Conservation (phyloP, 2,329 filamentous ascomycete species). For the Pseudodiploospora longispora region DNA sequence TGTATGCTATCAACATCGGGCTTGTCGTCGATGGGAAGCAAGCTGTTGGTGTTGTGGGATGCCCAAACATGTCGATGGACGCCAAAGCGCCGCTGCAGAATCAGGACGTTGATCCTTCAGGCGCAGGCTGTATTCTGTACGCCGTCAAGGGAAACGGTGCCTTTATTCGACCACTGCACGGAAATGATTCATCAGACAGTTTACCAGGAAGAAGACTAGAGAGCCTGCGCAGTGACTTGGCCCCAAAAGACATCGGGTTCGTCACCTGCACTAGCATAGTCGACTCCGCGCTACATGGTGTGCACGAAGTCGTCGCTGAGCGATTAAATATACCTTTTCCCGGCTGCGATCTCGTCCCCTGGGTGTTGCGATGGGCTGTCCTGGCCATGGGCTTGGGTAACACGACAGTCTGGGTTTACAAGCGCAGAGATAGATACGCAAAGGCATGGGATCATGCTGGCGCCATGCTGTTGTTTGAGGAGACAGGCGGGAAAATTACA, state of each 20-base stretch:
- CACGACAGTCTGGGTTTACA: constrained; percentile 50
- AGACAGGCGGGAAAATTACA: constrained; percentile 46
- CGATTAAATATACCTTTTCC: constrained; percentile 35
- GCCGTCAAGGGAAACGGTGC: constrained; percentile 41
- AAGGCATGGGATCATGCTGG: constrained; percentile 56
- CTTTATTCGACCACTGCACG: constrained; percentile 34
- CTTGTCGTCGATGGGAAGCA: constrained; percentile 44
- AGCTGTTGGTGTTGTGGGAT: constrained; percentile 39
- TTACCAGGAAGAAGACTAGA: not conserved
- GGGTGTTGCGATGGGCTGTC: constrained; percentile 48
- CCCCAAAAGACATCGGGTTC: constrained; percentile 26
- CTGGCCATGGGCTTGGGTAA: constrained; percentile 46
- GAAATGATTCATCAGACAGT: constrained; percentile 8
- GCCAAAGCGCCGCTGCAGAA: constrained; percentile 33
- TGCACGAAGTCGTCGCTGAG: constrained; percentile 37
- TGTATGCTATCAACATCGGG: constrained; percentile 51
- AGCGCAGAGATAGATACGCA: constrained; percentile 35
- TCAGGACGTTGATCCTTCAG: constrained; percentile 32
- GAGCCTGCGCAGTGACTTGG: not conserved
- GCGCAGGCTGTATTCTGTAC: constrained; percentile 42
- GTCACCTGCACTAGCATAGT: constrained; percentile 40
- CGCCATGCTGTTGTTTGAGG: constrained; percentile 50
- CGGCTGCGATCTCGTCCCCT: constrained; percentile 45
- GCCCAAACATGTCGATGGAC: constrained; percentile 37
- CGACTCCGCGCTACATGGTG: constrained; percentile 39